A percentile compares a stretch with the other conserved stretches of the same genome.
Evolutionary conservation across 306 rosid species (phyloP).

Genomic region (Vicia faba): DNA sequence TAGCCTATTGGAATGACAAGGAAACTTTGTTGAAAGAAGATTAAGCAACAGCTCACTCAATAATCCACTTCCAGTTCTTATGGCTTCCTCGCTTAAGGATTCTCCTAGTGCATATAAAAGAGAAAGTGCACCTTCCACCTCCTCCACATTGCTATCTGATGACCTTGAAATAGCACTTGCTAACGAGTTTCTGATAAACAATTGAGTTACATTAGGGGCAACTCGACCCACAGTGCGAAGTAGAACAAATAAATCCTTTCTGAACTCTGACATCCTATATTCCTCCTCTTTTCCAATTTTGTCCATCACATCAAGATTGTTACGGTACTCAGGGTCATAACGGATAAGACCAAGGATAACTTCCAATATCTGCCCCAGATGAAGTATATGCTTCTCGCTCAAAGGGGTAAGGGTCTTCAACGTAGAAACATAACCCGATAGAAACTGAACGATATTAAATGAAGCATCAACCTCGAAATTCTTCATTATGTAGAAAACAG

Average conservation of each 20-base stretch:
- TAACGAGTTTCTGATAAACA: slow-evolving; percentile 72
- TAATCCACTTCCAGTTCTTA: slow-evolving; percentile 67
- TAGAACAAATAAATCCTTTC: slow-evolving; percentile 87
- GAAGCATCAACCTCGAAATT: slow-evolving; percentile 79
- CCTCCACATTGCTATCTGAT: slow-evolving; percentile 75
- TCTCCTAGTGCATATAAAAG: slow-evolving; percentile 86
- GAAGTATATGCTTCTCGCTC: slow-evolving; percentile 71
- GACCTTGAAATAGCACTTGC: slow-evolving; percentile 67
- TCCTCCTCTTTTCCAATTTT: slow-evolving; percentile 94
- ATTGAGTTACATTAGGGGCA: slow-evolving; percentile 73
- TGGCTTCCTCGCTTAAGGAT: slow-evolving; percentile 69
- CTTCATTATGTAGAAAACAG: slow-evolving; percentile 76
- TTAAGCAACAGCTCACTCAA: slow-evolving; percentile 72
- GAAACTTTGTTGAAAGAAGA: slow-evolving; percentile 80
- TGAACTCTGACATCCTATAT: slow-evolving; percentile 81
- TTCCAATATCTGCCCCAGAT: slow-evolving; percentile 87
- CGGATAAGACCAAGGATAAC: slow-evolving; percentile 71
- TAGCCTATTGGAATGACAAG: slow-evolving; percentile 89
- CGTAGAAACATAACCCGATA: slow-evolving; percentile 74
- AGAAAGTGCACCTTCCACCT: slow-evolving; percentile 88
- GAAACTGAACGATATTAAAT: slow-evolving; percentile 82
- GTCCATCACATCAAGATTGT: slow-evolving; percentile 71
- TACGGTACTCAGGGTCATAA: slow-evolving; percentile 69
- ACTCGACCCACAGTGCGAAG: slow-evolving; percentile 56
- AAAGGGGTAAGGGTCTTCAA: slow-evolving; percentile 68